These are phyloP conservation scores for Fereydounia khargensis DNA, from an alignment of 1,284 basidiomycete species.

Conservation along the genomic window DNA sequence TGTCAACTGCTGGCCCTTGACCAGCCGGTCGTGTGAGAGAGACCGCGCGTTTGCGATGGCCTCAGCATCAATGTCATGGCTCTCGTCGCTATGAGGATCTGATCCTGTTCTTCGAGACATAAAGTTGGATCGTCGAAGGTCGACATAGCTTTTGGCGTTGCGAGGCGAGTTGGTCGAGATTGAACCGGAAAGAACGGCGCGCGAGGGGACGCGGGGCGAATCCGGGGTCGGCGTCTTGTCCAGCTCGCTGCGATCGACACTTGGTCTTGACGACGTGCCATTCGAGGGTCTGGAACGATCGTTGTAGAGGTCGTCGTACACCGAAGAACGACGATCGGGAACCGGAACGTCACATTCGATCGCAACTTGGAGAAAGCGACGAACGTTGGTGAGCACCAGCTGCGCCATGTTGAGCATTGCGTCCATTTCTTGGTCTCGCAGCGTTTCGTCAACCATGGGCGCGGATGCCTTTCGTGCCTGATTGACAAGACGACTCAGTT, in stretches of 20 bases:
- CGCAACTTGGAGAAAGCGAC: constrained; percentile 65
- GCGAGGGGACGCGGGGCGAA: constrained; percentile 10
- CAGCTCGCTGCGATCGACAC: constrained; percentile 12
- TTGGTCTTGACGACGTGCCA: neutral
- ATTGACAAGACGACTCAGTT: constrained; percentile 78
- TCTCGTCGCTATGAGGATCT: neutral
- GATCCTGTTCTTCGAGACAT: neutral
- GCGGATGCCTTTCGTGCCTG: constrained; percentile 72
- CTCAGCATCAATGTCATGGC: constrained; percentile 5
- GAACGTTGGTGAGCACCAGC: constrained; percentile 60
- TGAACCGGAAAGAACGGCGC: neutral
- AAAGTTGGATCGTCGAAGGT: constrained; percentile 3
- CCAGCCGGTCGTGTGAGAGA: constrained; percentile 21
- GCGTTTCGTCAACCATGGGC: constrained; percentile 32
- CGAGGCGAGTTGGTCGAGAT: constrained; percentile 2
- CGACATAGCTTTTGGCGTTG: constrained; percentile 11
- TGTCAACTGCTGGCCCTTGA: constrained; percentile 4
- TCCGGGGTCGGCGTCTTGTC: constrained; percentile 47
- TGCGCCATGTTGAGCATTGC: constrained; percentile 60
- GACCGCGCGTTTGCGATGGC: constrained; percentile 25
- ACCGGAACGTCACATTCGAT: constrained; percentile 76
- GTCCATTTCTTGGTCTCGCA: constrained; percentile 55
- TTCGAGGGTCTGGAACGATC: constrained; percentile 3
- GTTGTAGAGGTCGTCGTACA: constrained; percentile 44
- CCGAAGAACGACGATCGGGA: constrained; percentile 60